Conservation (phyloP, 2,329 filamentous ascomycete species). For the Neobulgaria alba region DNA sequence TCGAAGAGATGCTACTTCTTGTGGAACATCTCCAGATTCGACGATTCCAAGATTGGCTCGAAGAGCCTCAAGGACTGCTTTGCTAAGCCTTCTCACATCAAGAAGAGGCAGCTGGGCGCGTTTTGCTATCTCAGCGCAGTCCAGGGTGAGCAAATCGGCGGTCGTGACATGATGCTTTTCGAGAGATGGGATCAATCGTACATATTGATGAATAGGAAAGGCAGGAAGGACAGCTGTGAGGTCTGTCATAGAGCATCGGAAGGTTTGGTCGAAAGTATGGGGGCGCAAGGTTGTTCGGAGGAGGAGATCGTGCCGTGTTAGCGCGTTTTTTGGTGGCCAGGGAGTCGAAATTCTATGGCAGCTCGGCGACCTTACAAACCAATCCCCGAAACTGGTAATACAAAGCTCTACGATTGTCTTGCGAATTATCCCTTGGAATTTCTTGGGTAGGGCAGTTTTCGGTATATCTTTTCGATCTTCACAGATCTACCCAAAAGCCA, state of each 20-base stretch:
- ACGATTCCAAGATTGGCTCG: slow-evolving; percentile 43
- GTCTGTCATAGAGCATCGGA: slow-evolving; percentile 63
- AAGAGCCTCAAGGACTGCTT: slow-evolving; percentile 57
- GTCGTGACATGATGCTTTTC: slow-evolving; percentile 72
- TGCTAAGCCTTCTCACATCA: slow-evolving; percentile 67
- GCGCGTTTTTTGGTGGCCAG: not conserved
- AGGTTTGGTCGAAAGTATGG: slow-evolving; percentile 8
- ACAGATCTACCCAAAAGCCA: too few species aligned
- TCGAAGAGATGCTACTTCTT: slow-evolving; percentile 18
- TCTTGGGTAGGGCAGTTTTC: too few species aligned
- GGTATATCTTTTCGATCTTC: too few species aligned
- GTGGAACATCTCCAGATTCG: slow-evolving; percentile 5
- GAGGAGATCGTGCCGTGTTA: not conserved
- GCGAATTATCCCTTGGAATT: too few species aligned
- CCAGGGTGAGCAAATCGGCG: slow-evolving; percentile 77
- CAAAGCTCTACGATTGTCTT: too few species aligned
- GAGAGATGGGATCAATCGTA: slow-evolving; percentile 68
- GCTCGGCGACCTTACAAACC: too few species aligned
- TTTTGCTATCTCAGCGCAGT: slow-evolving; percentile 74
- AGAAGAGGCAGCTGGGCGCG: slow-evolving; percentile 73
- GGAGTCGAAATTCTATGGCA: too few species aligned
- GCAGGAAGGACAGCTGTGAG: slow-evolving; percentile 72
- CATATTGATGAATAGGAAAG: slow-evolving; percentile 64
- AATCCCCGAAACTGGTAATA: too few species aligned
- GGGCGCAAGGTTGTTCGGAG: slow-evolving; percentile 1